Conservation (phyloP, 2,329 filamentous ascomycete species). For the Metarhizium album region DNA sequence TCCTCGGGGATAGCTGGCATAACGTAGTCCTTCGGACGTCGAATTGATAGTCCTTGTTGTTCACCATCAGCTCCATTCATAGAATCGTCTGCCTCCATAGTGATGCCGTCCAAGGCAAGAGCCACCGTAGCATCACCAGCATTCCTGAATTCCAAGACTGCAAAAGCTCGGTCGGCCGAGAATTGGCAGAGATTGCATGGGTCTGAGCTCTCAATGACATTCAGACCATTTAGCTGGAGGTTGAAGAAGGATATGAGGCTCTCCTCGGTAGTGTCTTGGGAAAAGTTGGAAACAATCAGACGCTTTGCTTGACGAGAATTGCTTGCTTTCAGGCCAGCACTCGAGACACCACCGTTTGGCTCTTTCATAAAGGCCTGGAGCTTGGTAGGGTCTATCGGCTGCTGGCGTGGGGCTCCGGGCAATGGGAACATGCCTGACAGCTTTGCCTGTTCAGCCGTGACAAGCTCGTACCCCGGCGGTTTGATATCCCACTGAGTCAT, state of each 20-base stretch:
- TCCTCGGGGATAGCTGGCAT: conserved; percentile 72
- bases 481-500: conserved; percentile 99
- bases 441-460: conserved; percentile 97
- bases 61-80: conserved; percentile 42
- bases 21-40: conserved; percentile 93
- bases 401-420: conserved; percentile 86
- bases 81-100: conserved; percentile 66
- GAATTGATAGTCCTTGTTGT: conserved; percentile 58
- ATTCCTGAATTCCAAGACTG: conserved; percentile 82
- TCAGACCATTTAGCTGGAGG: conserved; percentile 90
- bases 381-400: conserved; percentile 88
- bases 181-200: conserved; percentile 79
- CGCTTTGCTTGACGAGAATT: conserved; percentile 93
- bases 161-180: conserved; percentile 68
- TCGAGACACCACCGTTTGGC: conserved; percentile 59
- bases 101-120: conserved; percentile 78
- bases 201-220: conserved; percentile 73
- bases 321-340: conserved; percentile 76
- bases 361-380: conserved; percentile 94
- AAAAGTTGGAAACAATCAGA: conserved; percentile 77
- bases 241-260: conserved; percentile 81
- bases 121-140: conserved; percentile 83
- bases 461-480: conserved; percentile 93
- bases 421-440: conserved; percentile 98
- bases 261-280: conserved; percentile 63